Percentiles rank a stretch among this genome's conserved stretches.
Conservation (phyloP, 108 stramenopile species). For the Stephanodiscus minutulus region DNA sequence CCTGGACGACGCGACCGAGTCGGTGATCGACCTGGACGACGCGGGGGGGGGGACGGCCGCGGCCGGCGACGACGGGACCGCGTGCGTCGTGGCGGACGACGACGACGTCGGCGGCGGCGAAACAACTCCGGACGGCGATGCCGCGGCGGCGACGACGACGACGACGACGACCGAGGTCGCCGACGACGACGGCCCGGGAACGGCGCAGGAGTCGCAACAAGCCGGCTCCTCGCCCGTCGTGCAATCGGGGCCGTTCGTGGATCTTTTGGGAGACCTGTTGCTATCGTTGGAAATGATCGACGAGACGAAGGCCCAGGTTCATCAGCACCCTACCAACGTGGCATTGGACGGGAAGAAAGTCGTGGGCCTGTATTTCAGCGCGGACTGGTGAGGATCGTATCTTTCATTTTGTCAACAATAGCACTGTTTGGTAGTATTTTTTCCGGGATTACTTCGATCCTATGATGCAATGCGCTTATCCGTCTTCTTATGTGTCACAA, state of each 20-base stretch:
- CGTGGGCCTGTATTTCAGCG: conserved; percentile 85
- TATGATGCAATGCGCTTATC: background rate
- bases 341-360: conserved; percentile 79
- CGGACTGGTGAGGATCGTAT: conserved; percentile 61
- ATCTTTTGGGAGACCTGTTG: conserved; percentile 74
- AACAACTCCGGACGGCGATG: background rate
- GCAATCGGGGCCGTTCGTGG: conserved; percentile 84
- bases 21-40: background rate
- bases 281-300: conserved; percentile 77
- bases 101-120: background rate
- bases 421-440: background rate
- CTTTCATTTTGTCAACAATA: conserved; percentile 6
- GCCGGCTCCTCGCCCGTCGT: conserved; percentile 39
- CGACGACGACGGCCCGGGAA: conserved; percentile 5
- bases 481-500: background rate
- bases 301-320: conserved; percentile 69
- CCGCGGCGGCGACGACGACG: background rate
- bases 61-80: background rate
- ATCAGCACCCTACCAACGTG: conserved; percentile 75
- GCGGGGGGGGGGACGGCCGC: background rate
- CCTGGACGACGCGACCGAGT: background rate
- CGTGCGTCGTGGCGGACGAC: background rate
- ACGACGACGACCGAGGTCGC: background rate
- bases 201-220: conserved; percentile 8
- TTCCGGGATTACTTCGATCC: background rate